phyloP scores from a whole-genome alignment of 2,329 filamentous ascomycete genomes.

The Aspergillus calidoustus region DNA sequence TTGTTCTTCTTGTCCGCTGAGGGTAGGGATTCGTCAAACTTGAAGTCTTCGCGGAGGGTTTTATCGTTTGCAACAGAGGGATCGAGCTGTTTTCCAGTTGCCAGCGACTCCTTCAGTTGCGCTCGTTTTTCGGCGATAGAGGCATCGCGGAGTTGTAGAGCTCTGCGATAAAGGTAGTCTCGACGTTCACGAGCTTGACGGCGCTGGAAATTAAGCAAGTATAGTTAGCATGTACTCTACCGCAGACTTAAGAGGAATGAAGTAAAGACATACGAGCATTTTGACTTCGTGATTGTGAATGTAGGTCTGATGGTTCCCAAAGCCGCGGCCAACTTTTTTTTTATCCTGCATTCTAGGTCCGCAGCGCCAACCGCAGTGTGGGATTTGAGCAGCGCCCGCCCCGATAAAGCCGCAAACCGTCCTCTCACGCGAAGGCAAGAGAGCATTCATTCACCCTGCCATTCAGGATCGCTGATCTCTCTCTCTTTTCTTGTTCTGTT shows the following conservation, averaged over 20 bases:
- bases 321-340: constrained; percentile 44
- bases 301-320: constrained; percentile 12
- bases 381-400: constrained; percentile 34
- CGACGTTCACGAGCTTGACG: constrained; percentile 78
- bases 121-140: constrained; percentile 91
- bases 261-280: constrained; percentile 37
- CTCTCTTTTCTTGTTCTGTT: constrained; percentile 31
- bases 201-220: constrained; percentile 47
- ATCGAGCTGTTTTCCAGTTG: constrained; percentile 84
- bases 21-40: constrained; percentile 85
- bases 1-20: constrained; percentile 66
- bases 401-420: constrained; percentile 27
- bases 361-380: constrained; percentile 32
- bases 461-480: constrained; percentile 25
- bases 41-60: constrained; percentile 80
- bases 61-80: constrained; percentile 85
- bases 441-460: constrained; percentile 20
- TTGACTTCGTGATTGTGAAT: constrained; percentile 22
- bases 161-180: constrained; percentile 89
- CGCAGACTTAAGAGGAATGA: not conserved
- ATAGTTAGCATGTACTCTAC: not conserved
- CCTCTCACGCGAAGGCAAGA: constrained; percentile 16
- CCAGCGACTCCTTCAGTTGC: constrained; percentile 82
- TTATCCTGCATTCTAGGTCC: constrained; percentile 37
- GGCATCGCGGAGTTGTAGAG: constrained; percentile 84